Evolutionary conservation across 148 eudicot species (phyloP).

Genomic region (Rhododendron griersonianum): DNA sequence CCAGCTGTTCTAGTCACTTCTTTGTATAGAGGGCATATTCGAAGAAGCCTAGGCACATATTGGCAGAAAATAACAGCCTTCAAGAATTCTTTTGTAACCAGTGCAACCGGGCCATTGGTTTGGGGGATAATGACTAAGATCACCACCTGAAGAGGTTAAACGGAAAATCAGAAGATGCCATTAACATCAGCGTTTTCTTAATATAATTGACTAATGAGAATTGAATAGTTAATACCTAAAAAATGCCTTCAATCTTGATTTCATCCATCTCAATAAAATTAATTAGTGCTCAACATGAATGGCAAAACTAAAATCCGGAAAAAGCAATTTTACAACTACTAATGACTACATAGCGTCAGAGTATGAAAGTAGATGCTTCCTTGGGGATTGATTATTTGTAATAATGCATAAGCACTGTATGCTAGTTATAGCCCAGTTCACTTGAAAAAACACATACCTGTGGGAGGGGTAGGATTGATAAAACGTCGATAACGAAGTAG

Average conservation of each 20-base stretch:
- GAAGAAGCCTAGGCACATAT: slow-evolving; percentile 57
- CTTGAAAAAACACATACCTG: slow-evolving; percentile 25
- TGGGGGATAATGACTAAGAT: slow-evolving; percentile 38
- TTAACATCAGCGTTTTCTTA: neutral
- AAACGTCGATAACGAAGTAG: slow-evolving; percentile 49
- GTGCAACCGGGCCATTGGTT: slow-evolving; percentile 19
- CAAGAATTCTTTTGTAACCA: slow-evolving; percentile 51
- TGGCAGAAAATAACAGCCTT: slow-evolving; percentile 55
- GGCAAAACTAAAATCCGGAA: neutral
- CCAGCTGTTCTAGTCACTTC: slow-evolving; percentile 80
- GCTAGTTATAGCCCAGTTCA: neutral
- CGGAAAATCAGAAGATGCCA: neutral
- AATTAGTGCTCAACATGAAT: neutral
- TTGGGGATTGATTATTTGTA: neutral
- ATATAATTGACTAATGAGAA: neutral
- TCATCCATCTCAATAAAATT: neutral
- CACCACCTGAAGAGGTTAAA: slow-evolving; percentile 38
- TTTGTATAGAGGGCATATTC: slow-evolving; percentile 59
- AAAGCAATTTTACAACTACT: neutral
- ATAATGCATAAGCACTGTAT: neutral
- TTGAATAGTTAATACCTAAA: neutral
- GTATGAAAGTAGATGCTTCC: neutral
- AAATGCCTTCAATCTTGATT: neutral
- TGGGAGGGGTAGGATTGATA: slow-evolving; percentile 66
- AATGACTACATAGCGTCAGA: neutral